Evolutionary conservation across 805 yeast genomes (phyloP), one percentile per base, ranked within the genome.

Genomic region (Saturnispora gosingensis): DNA sequence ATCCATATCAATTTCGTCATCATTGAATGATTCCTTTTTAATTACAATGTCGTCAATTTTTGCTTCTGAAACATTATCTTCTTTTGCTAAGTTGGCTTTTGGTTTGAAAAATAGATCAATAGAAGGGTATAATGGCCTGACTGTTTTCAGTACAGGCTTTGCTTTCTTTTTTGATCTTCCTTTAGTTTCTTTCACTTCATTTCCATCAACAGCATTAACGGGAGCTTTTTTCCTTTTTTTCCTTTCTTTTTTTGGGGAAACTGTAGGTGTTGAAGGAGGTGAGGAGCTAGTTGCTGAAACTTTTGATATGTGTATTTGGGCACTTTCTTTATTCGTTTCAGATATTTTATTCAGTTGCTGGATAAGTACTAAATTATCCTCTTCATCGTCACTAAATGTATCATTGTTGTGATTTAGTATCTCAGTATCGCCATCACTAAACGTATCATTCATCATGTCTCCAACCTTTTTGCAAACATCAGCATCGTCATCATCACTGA

Each of bases 61-160:
- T 11, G 24, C 28, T 38, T 34, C 9, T 13, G 8, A 20, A 27
- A 7, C 32, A 9, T 22, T 7, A 9, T 20, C 22, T 13, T 40
- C 36, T 5, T 11, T 22, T 22, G 18, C 16, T 10, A 13, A 13
- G 24, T 6, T 20, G 13, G 11, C 24, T 24, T 32, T 49, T 15
- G 51, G 22, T 8, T 43, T 49, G 18, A 49, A 49, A n/a, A 49
- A 49, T 13, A 35, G 34, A 22, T 49, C 51, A 34, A 49, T 49
- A 3, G 51, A 49, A 8, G 51, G 51, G 27, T 49, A 49, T 43
- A 49, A 32, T 18, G 51, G 51, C 11, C 51, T 43, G 7, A 49
- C 27, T 3, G 47, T 25, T n/a, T 43, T 43, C 11, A 45, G 30
- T 20, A 35, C 27, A 4, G 30, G 18, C 16, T 48, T 40, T 22